Evolutionary conservation across 768 basidiomycete species (phyloP), one percentile per base, ranked within the genome.

Genomic region (Sarcodon aspratus): DNA sequence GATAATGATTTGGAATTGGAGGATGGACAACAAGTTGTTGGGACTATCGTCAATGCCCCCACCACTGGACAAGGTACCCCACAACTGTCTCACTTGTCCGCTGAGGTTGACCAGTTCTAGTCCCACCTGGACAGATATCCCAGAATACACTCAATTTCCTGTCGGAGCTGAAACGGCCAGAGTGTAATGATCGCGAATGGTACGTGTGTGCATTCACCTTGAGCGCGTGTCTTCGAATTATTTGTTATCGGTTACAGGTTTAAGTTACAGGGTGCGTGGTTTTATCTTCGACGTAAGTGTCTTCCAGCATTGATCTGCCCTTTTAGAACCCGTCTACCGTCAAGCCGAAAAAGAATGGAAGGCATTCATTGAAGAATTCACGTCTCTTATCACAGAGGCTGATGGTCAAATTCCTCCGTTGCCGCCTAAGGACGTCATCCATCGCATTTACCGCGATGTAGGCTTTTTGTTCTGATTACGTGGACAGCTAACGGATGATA

Each of bases 401-500:
- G 95, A 99, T 61, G 67, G 78, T 13, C 79, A 96, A 57, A 76
- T 98, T 0, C 95, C 96, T 0, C 80, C 78, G 7, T 69, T 98
- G 2, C 96, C 96, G 0, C 78, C 89, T 0, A 94, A 92, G 58
- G 95, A 99, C 56, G 75, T 95, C 18, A 80, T 88, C 48, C 89
- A 98, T 63, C 73, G 95, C 12, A 93, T 97, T 36, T 95, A 96
- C 61, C 81, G 94, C 42, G 95, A 97, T 62, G 88, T 86, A 45
- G 36, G 75, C 63, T 18, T 6, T 34, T 9, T 36, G 32, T 34
- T n/a, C 42, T 40, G 42, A 33, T 21, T 36, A 17, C 33, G 21
- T 3, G 21, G 7, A 21, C 45, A 21, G 27, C 33, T 42, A 40
- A 37, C 12, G 45, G 36, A 12, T 43, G n/a, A 35, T 13, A 7